Conservation (phyloP, 805 yeast genomes). For the Kazachstania taianensis region DNA sequence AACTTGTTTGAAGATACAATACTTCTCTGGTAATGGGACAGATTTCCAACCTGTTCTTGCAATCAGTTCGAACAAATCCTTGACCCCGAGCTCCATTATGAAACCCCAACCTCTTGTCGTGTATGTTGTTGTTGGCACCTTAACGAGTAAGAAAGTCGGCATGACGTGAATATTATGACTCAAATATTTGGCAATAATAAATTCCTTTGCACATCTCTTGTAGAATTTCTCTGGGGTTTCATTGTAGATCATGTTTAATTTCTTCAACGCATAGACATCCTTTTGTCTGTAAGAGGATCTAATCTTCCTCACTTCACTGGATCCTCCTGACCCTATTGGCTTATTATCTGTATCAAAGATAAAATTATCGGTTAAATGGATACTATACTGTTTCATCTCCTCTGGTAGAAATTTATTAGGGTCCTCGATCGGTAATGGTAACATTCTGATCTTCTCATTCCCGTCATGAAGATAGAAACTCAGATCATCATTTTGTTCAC, state of each 20-base stretch:
- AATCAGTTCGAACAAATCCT: slow-evolving; percentile 52
- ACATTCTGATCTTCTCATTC: slow-evolving; percentile 34
- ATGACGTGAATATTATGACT: slow-evolving; percentile 53
- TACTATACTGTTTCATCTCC: slow-evolving; percentile 39
- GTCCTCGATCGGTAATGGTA: slow-evolving; percentile 52
- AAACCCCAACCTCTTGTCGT: slow-evolving; percentile 71
- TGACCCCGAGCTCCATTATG: slow-evolving; percentile 54
- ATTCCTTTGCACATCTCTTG: slow-evolving; percentile 54
- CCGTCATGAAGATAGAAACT: slow-evolving; percentile 30
- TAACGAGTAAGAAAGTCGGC: slow-evolving; percentile 42
- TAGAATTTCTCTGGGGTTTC: slow-evolving; percentile 62
- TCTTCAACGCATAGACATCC: slow-evolving; percentile 55
- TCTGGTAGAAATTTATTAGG: slow-evolving; percentile 56
- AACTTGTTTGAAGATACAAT: slow-evolving; percentile 61
- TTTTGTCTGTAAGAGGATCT: slow-evolving; percentile 30
- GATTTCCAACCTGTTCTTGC: slow-evolving; percentile 52
- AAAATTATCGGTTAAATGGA: slow-evolving; percentile 47
- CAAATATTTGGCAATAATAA: slow-evolving; percentile 45
- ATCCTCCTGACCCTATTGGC: slow-evolving; percentile 65
- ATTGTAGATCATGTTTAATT: slow-evolving; percentile 46
- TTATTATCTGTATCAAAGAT: slow-evolving; percentile 36
- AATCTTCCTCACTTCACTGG: slow-evolving; percentile 52
- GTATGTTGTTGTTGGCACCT: slow-evolving; percentile 45
- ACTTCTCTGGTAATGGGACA: slow-evolving; percentile 41
- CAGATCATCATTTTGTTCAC: slow-evolving; percentile 13